Conservation (phyloP, 1,284 basidiomycete species). For the Naganishia sp. region DNA sequence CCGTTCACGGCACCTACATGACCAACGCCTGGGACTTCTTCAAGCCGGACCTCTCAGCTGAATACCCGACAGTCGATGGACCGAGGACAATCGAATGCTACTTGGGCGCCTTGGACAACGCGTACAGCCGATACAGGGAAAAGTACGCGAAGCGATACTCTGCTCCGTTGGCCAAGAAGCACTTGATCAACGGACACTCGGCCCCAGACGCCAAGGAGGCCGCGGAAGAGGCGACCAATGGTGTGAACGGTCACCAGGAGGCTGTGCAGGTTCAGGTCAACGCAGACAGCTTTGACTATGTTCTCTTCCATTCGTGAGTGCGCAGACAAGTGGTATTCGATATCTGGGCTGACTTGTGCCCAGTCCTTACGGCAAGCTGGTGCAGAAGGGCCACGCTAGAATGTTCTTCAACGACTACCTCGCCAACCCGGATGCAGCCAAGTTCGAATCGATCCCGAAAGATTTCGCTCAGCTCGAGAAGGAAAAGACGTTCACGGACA, state of each 20-base stretch:
- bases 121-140: slow-evolving; percentile 82
- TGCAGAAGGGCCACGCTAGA: slow-evolving; percentile 95
- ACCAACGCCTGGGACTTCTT: slow-evolving; percentile 97
- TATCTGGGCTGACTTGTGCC: slow-evolving; percentile 9
- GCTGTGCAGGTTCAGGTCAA: slow-evolving; percentile 61
- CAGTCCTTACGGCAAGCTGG: slow-evolving; percentile 92
- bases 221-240: slow-evolving; percentile 38
- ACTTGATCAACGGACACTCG: slow-evolving; percentile 39
- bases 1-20: slow-evolving; percentile 96
- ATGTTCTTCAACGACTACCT: slow-evolving; percentile 77
- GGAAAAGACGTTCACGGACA: slow-evolving; percentile 80
- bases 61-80: slow-evolving; percentile 87
- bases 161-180: slow-evolving; percentile 50
- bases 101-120: slow-evolving; percentile 86
- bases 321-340: not conserved
- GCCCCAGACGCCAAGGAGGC: slow-evolving; percentile 57
- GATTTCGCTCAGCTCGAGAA: slow-evolving; percentile 67
- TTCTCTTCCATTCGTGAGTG: slow-evolving; percentile 75
- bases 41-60: slow-evolving; percentile 77
- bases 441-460: slow-evolving; percentile 74
- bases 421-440: slow-evolving; percentile 68
- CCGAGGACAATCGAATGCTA: slow-evolving; percentile 95
- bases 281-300: slow-evolving; percentile 80
- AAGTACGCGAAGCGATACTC: slow-evolving; percentile 67
- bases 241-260: slow-evolving; percentile 46